These are phyloP conservation scores for Maudiozyma humilis DNA, from an alignment of 1,139 yeast species.

Conservation along the genomic window DNA sequence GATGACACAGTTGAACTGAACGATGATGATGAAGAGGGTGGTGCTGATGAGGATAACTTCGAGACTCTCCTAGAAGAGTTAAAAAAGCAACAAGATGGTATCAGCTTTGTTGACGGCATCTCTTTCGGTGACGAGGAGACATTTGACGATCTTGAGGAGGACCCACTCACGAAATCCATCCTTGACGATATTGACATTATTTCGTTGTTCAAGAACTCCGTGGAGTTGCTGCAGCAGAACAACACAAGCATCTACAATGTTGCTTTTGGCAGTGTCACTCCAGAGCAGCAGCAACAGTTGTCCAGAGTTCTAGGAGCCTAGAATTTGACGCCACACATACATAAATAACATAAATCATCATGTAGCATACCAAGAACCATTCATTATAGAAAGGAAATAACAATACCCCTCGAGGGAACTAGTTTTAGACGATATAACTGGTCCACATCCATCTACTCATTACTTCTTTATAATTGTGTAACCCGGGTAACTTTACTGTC, in stretches of 20 bases:
- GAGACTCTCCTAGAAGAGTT: conserved; percentile 36
- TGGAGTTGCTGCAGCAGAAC: conserved; percentile 26
- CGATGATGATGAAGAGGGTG: conserved; percentile 29
- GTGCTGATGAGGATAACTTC: conserved; percentile 38
- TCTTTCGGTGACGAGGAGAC: conserved; percentile 35
- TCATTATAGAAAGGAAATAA: too few species aligned
- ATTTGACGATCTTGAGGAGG: conserved; percentile 62
- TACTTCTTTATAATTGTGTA: too few species aligned
- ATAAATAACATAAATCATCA: not conserved
- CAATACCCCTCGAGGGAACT: too few species aligned
- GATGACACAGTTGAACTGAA: conserved; percentile 24
- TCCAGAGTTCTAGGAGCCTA: conserved; percentile 2
- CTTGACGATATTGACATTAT: conserved; percentile 67
- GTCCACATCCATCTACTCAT: too few species aligned
- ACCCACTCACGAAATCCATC: conserved; percentile 72
- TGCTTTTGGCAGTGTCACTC: conserved; percentile 28
- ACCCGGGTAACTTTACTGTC: too few species aligned
- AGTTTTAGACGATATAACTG: too few species aligned
- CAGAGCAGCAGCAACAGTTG: conserved; percentile 32
- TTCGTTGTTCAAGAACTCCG: conserved; percentile 39
- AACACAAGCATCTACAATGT: conserved; percentile 33
- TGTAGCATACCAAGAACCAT: too few species aligned
- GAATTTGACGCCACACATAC: not conserved
- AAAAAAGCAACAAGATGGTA: conserved; percentile 38
- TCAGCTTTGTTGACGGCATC: conserved; percentile 33